Evolutionary conservation across 441 rosid genomes (phyloP), one percentile per base, ranked within the genome.

Genomic region (Monsonia emarginata): DNA sequence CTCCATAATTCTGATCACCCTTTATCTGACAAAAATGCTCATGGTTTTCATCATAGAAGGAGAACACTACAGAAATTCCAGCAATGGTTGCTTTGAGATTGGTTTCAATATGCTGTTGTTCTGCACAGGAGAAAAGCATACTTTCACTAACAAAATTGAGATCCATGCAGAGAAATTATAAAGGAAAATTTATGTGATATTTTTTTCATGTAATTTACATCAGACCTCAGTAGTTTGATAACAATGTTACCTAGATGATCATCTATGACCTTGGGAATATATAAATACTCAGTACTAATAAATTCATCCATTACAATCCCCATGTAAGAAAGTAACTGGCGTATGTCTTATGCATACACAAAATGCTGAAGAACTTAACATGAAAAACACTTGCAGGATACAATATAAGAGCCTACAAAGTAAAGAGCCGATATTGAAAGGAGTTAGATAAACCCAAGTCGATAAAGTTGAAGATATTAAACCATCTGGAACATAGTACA

Each of bases 91-190:
- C 88, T 73, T 75, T 81, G 59, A 91, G 75, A 72, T 84, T 89
- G 67, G 98, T 88, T 80, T 89, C 89, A 69, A 86, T 81, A 70
- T 89, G 93, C 78, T 86, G 85, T 67, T 91, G 91, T 71, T 85
- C 99, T 95, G 96, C 21, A 72, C 27, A 73, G 38, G 30, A 27
- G 21, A 18, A 69, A 78, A 67, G 30, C 14, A 18, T n/a, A 71
- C 18, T 38, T 64, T 48, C 27, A 66, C 44, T 24, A 32, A 24
- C 3, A 56, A 26, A 4, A 56, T 26, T n/a, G 36, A 27, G 62
- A 58, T 27, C 32, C 61, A 13, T 14, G 14, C 19, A 57, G 54
- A 46, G n/a, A n/a, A n/a, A 46, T 46, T 22, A 46, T 8, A 46
- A n/a, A 16, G 24, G 10, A 18, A 26, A 26, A 26, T 21, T n/a